These are phyloP conservation scores for Miscanthus lutarioriparius DNA, from an alignment of 176 grass and related monocot species.

Conservation along the genomic window DNA sequence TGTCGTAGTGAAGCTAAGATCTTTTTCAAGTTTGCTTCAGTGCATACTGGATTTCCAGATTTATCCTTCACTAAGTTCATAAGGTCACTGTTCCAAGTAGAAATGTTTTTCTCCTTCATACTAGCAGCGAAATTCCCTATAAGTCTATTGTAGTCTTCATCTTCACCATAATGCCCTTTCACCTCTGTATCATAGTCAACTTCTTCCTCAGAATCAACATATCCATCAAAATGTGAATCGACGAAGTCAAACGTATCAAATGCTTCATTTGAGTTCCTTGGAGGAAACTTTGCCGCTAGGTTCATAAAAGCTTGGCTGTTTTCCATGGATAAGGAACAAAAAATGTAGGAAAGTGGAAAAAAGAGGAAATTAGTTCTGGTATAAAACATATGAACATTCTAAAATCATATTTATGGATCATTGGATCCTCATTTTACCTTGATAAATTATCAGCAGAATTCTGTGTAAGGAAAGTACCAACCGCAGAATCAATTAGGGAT, in stretches of 20 bases:
- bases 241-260: constrained; percentile 18
- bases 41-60: constrained; percentile 28
- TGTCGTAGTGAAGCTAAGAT: constrained; percentile 22
- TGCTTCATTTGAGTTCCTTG: constrained; percentile 6
- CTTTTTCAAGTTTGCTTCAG: constrained; percentile 27
- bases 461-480: constrained; percentile 58
- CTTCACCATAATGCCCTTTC: constrained; percentile 25
- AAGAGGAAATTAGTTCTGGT: not conserved
- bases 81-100: constrained; percentile 40
- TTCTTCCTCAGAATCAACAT: constrained; percentile 6
- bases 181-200: not conserved
- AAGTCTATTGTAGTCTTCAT: constrained; percentile 30
- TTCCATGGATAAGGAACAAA: constrained; percentile 11
- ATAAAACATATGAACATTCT: constrained; percentile 25
- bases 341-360: not conserved
- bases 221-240: constrained; percentile 12
- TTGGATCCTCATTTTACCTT: constrained; percentile 35
- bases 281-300: constrained; percentile 47
- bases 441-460: constrained; percentile 56
- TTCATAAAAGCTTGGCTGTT: constrained; percentile 52
- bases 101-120: constrained; percentile 42
- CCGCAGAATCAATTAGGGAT: constrained; percentile 50
- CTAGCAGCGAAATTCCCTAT: constrained; percentile 39
- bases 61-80: constrained; percentile 43
- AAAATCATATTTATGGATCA: not conserved